These are phyloP conservation scores for Epichloe scottii DNA, from an alignment of 2,329 filamentous ascomycete genomes.

Conservation along the genomic window DNA sequence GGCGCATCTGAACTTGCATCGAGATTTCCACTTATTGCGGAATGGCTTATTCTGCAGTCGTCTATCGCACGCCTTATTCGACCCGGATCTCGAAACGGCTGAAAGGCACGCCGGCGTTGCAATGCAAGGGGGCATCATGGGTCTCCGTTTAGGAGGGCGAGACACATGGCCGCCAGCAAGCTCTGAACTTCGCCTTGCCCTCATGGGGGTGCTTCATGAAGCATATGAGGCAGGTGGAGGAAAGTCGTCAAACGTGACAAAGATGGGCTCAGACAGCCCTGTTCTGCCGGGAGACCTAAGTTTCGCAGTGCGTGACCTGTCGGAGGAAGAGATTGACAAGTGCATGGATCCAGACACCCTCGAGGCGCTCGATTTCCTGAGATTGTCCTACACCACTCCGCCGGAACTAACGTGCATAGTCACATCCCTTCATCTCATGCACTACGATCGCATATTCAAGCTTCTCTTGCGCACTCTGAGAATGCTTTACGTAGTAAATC, in stretches of 20 bases:
- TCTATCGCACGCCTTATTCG: conserved; percentile 73
- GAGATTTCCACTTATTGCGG: conserved; percentile 70
- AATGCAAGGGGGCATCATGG: conserved; percentile 60
- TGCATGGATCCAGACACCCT: conserved; percentile 75
- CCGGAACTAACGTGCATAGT: conserved; percentile 60
- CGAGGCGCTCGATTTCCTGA: conserved; percentile 85
- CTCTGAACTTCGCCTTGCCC: conserved; percentile 77
- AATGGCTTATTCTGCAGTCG: conserved; percentile 74
- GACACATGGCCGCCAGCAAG: conserved; percentile 87
- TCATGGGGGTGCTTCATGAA: conserved; percentile 76
- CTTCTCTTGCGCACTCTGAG: conserved; percentile 64
- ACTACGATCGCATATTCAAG: conserved; percentile 80
- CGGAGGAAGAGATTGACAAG: conserved; percentile 63
- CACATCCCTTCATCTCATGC: conserved; percentile 54
- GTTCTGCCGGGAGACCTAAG: conserved; percentile 57
- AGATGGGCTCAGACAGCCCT: conserved; percentile 18
- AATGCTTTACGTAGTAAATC: conserved; percentile 63
- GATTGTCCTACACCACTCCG: conserved; percentile 72
- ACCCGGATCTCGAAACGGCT: conserved; percentile 66
- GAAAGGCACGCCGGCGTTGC: conserved; percentile 60
- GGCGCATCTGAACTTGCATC: conserved; percentile 61
- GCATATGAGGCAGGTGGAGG: conserved; percentile 38
- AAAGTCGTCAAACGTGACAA: conserved; percentile 7
- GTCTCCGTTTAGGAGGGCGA: conserved; percentile 67
- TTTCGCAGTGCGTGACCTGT: conserved; percentile 76